These are phyloP conservation scores for Novakomyces olei DNA, from an alignment of 805 yeast species.

Conservation along the genomic window DNA sequence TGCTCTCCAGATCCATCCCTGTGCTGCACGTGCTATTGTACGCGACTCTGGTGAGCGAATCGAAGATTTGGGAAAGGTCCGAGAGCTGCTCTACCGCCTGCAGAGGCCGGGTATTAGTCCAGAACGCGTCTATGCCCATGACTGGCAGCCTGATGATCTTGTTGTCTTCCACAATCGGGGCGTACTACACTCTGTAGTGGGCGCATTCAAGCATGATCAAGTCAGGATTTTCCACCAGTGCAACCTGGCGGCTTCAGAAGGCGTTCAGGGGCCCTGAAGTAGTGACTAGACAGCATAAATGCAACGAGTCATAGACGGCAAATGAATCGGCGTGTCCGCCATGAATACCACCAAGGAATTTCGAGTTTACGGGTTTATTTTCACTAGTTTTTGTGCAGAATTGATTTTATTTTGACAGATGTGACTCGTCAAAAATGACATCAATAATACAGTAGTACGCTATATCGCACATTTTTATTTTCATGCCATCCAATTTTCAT, in stretches of 20 bases:
- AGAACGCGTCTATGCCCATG: constrained; percentile 50
- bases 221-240: constrained; percentile 83
- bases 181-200: constrained; percentile 80
- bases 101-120: constrained; percentile 79
- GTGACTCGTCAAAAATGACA: no score
- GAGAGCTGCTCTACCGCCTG: constrained; percentile 44
- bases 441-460: no score
- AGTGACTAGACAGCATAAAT: no score
- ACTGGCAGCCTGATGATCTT: constrained; percentile 66
- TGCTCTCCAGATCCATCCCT: constrained; percentile 72
- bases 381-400: no score
- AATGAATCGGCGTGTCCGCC: no score
- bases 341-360: no score
- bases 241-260: constrained; percentile 44
- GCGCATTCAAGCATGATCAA: constrained; percentile 61
- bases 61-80: constrained; percentile 47
- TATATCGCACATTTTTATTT: no score
- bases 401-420: no score
- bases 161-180: constrained; percentile 77
- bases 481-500: no score
- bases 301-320: no score
- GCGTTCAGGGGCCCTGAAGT: constrained; percentile 18
- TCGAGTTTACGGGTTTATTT: no score
- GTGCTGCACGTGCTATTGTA: constrained; percentile 40
- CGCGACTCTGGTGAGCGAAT: constrained; percentile 35